Percentiles rank a stretch among this genome's conserved stretches.
phyloP scores from a whole-genome alignment of 352 stramenopile species.

The Globisporangium megalacanthum region DNA sequence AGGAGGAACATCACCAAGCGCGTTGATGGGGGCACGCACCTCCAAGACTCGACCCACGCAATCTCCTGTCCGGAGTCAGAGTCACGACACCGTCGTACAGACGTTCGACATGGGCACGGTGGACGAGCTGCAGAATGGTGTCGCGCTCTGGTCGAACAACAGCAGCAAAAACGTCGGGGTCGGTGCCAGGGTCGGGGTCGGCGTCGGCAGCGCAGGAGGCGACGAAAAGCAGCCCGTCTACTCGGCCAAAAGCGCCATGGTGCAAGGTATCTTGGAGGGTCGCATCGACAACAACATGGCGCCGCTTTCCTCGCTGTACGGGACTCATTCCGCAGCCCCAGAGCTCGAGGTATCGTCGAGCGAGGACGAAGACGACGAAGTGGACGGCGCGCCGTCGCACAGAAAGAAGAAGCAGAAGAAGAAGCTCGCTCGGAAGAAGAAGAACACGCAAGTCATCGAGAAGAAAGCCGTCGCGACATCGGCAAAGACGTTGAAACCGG shows the following conservation, averaged over 20 bases:
- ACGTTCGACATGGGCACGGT: conserved; percentile 21
- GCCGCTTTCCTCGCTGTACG: conserved; percentile 4
- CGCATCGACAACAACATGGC: conserved; percentile 9
- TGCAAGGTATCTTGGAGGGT: conserved; percentile 9
- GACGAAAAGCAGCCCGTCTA: neutral
- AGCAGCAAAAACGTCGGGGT: neutral
- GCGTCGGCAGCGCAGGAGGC: neutral
- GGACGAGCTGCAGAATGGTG: conserved; percentile 24
- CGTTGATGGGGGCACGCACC: conserved; percentile 40
- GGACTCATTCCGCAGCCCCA: neutral
- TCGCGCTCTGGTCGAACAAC: neutral
- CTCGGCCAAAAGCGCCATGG: neutral
- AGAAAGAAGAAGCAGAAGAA: conserved; percentile 2
- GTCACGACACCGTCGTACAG: conserved; percentile 24
- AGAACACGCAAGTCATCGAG: neutral
- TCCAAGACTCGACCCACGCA: conserved; percentile 43
- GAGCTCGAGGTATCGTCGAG: conserved; percentile 14
- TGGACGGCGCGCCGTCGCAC: neutral
- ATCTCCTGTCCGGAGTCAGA: conserved; percentile 1
- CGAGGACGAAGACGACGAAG: conserved; percentile 9
- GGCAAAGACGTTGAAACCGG: neutral
- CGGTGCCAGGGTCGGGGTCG: too few species aligned
- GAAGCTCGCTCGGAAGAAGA: conserved; percentile 5
- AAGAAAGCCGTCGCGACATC: neutral
- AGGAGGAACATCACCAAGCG: conserved; percentile 1